A percentile compares a stretch with the other conserved stretches of the same genome.
phyloP scores from a whole-genome alignment of 441 rosid genomes.

The Erodium moschatum region DNA sequence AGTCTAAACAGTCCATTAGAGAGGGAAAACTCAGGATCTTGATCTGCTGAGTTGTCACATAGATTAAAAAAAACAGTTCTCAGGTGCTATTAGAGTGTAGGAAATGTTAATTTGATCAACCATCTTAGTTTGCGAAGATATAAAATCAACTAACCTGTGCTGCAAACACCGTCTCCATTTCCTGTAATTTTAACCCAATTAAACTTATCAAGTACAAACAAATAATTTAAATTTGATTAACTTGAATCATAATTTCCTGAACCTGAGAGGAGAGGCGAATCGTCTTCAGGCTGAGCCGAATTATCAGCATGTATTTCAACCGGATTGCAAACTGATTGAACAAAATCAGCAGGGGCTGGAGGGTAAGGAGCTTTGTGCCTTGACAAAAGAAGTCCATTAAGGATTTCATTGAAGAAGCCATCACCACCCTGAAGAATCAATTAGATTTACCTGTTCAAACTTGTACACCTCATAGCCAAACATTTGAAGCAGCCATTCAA shows the following conservation, averaged over 20 bases:
- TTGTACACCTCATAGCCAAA: slow-evolving; percentile 5
- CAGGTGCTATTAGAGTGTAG: slow-evolving; percentile 8
- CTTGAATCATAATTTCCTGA: slow-evolving; percentile 24
- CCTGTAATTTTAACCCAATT: slow-evolving; percentile 29
- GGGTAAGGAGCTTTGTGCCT: slow-evolving; percentile 77
- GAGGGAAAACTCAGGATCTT: slow-evolving; percentile 34
- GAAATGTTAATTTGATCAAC: not conserved
- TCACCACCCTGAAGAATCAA: slow-evolving; percentile 70
- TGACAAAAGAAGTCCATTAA: slow-evolving; percentile 74
- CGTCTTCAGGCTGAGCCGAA: slow-evolving; percentile 36
- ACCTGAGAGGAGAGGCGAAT: slow-evolving; percentile 42
- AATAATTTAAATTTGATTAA: slow-evolving; percentile 37
- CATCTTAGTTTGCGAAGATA: slow-evolving; percentile 4
- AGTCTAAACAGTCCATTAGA: slow-evolving; percentile 49
- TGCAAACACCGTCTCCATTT: slow-evolving; percentile 30
- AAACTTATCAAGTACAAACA: slow-evolving; percentile 15
- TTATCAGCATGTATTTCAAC: slow-evolving; percentile 30
- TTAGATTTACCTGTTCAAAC: slow-evolving; percentile 7
- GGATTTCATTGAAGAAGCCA: slow-evolving; percentile 90
- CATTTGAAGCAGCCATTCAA: not conserved
- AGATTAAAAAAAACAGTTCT: slow-evolving; percentile 19
- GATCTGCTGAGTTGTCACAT: slow-evolving; percentile 30
- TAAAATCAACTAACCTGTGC: slow-evolving; percentile 34
- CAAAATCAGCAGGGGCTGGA: slow-evolving; percentile 59
- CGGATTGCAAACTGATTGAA: slow-evolving; percentile 30